A percentile compares a stretch with the other conserved stretches of the same genome.
Evolutionary conservation across 495 filamentous ascomycete genomes (phyloP).

Genomic region (Neurospora intermedia): DNA sequence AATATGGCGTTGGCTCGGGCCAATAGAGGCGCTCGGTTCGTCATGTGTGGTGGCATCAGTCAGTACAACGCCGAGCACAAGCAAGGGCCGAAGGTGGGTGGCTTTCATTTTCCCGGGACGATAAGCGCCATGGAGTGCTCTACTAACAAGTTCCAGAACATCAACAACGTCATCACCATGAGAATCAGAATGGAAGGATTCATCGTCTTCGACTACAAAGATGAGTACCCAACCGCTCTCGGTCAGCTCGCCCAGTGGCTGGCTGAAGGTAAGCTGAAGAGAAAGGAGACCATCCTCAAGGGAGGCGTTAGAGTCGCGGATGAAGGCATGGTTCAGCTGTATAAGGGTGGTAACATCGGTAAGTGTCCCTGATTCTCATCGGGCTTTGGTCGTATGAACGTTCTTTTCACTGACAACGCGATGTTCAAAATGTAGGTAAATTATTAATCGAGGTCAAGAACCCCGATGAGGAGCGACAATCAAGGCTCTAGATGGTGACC

Average conservation of each 20-base stretch:
- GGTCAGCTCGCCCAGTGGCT: constrained; percentile 42
- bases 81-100: constrained; percentile 16
- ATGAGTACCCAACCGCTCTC: constrained; percentile 28
- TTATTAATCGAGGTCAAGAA: constrained; percentile 23
- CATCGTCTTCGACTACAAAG: constrained; percentile 44
- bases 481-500: background rate
- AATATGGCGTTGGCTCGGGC: constrained; percentile 50
- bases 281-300: constrained; percentile 46
- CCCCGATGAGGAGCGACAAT: constrained; percentile 5
- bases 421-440: constrained; percentile 9
- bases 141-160: constrained; percentile 13
- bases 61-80: constrained; percentile 31
- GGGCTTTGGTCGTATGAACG: background rate
- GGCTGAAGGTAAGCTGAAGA: constrained; percentile 43
- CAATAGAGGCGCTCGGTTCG: constrained; percentile 46
- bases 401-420: background rate
- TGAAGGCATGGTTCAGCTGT: constrained; percentile 37
- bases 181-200: constrained; percentile 48
- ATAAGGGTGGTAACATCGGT: constrained; percentile 47
- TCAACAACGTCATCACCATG: constrained; percentile 25
- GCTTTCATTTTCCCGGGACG: background rate
- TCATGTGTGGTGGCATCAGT: constrained; percentile 45
- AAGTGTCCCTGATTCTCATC: constrained; percentile 7
- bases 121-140: background rate
- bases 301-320: constrained; percentile 42